These are phyloP conservation scores for Wickerhamiella kurtzmanii DNA, from an alignment of 805 yeast genomes.

Conservation along the genomic window DNA sequence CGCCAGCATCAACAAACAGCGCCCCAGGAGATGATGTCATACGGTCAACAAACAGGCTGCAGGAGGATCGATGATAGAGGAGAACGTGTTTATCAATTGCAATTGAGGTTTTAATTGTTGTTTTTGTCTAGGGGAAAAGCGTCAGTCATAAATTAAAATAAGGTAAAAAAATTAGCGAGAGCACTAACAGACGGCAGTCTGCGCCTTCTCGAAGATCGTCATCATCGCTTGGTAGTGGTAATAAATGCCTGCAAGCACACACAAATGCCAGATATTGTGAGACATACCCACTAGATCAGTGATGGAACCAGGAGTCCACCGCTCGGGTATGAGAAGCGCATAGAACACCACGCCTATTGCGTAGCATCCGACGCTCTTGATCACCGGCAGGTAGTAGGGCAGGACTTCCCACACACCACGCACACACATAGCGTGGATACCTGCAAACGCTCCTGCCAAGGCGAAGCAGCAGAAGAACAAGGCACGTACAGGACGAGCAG, in stretches of 20 bases:
- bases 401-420: constrained; percentile 45
- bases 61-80: too few species aligned
- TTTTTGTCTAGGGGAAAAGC: not conserved
- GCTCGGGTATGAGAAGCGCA: constrained; percentile 79
- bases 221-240: constrained; percentile 77
- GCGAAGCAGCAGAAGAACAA: constrained; percentile 70
- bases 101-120: too few species aligned
- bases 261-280: constrained; percentile 89
- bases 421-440: constrained; percentile 38
- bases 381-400: constrained; percentile 50
- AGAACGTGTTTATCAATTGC: too few species aligned
- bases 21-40: not conserved
- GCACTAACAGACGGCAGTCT: constrained; percentile 15
- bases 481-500: constrained; percentile 65
- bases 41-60: too few species aligned
- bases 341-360: constrained; percentile 73
- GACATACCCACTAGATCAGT: constrained; percentile 59
- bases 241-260: constrained; percentile 76
- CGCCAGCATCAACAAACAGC: not conserved
- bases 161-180: too few species aligned
- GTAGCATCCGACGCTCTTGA: constrained; percentile 63
- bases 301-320: constrained; percentile 35
- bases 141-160: not conserved
- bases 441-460: constrained; percentile 56
- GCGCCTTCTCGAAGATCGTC: constrained; percentile 46